phyloP scores from a whole-genome alignment of 139 green algal species.

The Ulvella scutata region DNA sequence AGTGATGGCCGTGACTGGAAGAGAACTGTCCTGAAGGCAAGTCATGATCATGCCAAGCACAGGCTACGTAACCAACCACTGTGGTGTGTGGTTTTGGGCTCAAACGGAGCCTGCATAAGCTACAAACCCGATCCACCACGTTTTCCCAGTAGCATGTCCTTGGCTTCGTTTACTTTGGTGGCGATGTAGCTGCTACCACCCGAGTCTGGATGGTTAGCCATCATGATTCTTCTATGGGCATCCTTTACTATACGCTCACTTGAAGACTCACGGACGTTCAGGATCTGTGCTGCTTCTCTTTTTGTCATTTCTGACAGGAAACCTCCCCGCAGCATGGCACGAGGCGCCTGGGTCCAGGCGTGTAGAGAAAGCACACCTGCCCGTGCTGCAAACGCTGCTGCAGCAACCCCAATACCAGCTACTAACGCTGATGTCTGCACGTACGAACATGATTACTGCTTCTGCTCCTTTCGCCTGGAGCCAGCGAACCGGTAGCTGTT shows the following conservation, averaged over 20 bases:
- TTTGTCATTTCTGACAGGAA: conserved; percentile 86
- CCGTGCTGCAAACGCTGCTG: background rate
- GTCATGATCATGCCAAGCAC: too few relatives aligned
- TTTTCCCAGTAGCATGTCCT: conserved; percentile 89
- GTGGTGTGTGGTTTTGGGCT: too few relatives aligned
- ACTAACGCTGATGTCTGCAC: background rate
- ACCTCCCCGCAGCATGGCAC: conserved; percentile 44
- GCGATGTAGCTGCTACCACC: conserved; percentile 82
- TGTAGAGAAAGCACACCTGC: background rate
- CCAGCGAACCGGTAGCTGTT: too few relatives aligned
- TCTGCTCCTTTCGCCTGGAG: too few relatives aligned
- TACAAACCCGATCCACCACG: too few relatives aligned
- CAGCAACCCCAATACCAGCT: background rate
- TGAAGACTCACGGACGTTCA: conserved; percentile 74
- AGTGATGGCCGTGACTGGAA: too few relatives aligned
- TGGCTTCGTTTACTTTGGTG: conserved; percentile 95
- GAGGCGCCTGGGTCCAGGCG: background rate
- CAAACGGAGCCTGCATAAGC: too few relatives aligned
- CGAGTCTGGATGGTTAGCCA: conserved; percentile 93
- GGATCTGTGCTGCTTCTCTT: conserved; percentile 82
- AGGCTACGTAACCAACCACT: too few relatives aligned
- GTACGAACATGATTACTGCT: too few relatives aligned
- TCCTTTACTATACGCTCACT: conserved; percentile 79
- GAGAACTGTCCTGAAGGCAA: too few relatives aligned
- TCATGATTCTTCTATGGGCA: conserved; percentile 90